A percentile compares a stretch with the other conserved stretches of the same genome.
Evolutionary conservation across 305 asterid species (phyloP).

Genomic region (Fraxinus angustifolia): DNA sequence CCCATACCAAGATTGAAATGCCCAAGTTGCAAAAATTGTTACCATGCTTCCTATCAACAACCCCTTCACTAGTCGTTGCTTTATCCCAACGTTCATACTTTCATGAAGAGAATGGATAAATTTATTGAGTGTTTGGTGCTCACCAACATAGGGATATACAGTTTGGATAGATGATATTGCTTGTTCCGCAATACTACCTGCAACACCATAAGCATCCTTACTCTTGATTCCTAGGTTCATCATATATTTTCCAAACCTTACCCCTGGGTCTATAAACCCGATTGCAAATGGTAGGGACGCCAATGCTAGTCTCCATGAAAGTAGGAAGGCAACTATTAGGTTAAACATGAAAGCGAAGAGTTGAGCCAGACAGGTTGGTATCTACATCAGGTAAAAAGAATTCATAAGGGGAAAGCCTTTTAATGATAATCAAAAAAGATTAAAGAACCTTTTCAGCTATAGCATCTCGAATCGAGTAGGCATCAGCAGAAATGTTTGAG

Average conservation of each 20-base stretch:
- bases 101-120: conserved; percentile 53
- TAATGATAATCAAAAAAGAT: background rate
- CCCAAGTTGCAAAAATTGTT: conserved; percentile 62
- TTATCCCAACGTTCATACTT: conserved; percentile 55
- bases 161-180: conserved; percentile 65
- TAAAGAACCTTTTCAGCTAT: conserved; percentile 67
- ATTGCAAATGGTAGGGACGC: conserved; percentile 62
- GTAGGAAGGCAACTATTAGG: conserved; percentile 52
- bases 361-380: conserved; percentile 64
- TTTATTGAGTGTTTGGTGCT: conserved; percentile 45
- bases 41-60: conserved; percentile 78
- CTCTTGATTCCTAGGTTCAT: conserved; percentile 46
- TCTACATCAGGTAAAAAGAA: conserved; percentile 35
- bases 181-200: conserved; percentile 66
- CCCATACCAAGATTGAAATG: conserved; percentile 74
- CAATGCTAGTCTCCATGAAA: conserved; percentile 73
- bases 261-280: conserved; percentile 58
- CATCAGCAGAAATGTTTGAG: conserved; percentile 62
- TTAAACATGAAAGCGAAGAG: conserved; percentile 47
- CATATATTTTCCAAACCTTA: conserved; percentile 57
- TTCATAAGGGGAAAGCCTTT: background rate
- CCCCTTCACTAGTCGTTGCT: conserved; percentile 65
- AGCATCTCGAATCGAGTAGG: conserved; percentile 64
- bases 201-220: conserved; percentile 53
- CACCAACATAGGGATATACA: conserved; percentile 76